These are phyloP conservation scores for Alternaria angustiovoidea DNA, from an alignment of 2,329 filamentous ascomycete genomes.

Conservation along the genomic window DNA sequence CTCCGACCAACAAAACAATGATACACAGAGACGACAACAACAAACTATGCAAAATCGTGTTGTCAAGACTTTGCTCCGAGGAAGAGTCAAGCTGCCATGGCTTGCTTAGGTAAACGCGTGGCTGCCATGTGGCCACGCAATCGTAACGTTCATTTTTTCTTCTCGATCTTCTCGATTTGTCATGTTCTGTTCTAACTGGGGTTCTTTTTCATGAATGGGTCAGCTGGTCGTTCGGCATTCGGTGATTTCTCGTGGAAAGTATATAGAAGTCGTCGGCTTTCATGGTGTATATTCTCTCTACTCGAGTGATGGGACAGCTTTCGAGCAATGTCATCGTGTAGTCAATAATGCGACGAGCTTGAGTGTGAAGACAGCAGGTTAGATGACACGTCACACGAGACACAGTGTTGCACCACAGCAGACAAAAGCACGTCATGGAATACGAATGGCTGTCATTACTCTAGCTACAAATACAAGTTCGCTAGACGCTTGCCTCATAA, in stretches of 20 bases:
- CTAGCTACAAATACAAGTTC: conserved; percentile 8
- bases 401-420: neutral
- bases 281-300: no score
- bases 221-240: neutral
- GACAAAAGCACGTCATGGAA: neutral
- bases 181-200: neutral
- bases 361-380: neutral
- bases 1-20: neutral
- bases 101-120: neutral
- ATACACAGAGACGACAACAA: neutral
- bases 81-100: neutral
- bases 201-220: neutral
- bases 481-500: conserved; percentile 3
- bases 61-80: neutral
- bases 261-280: no score
- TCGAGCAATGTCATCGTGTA: neutral
- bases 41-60: neutral
- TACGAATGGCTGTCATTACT: conserved; percentile 5
- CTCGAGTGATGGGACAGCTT: neutral
- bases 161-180: neutral
- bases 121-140: neutral
- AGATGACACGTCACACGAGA: no score
- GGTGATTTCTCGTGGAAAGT: neutral
- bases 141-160: neutral
- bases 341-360: no score